phyloP scores from a whole-genome alignment of 495 filamentous ascomycete genomes.

The Penicillium macrosclerotiorum region DNA sequence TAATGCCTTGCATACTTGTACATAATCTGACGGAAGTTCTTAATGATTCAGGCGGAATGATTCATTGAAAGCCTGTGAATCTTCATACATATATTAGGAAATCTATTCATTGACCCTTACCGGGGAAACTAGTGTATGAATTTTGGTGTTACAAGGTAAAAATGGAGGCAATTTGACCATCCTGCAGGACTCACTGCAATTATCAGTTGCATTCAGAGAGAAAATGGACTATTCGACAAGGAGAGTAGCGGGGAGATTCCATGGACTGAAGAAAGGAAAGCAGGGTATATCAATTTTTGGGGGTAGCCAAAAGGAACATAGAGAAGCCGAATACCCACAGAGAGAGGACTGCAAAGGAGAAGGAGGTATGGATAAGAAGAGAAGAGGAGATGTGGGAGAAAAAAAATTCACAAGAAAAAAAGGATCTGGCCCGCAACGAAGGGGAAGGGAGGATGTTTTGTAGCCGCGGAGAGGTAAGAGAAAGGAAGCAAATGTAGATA shows the following conservation, averaged over 20 bases:
- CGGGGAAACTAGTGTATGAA: too few species aligned
- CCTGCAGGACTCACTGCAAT: neutral
- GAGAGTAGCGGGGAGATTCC: neutral
- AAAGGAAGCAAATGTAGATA: neutral
- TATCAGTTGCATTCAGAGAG: neutral
- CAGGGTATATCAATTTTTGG: slow-evolving; percentile 25
- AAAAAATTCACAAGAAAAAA: slow-evolving; percentile 20
- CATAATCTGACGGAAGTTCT: slow-evolving; percentile 8
- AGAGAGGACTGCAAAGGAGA: slow-evolving; percentile 1
- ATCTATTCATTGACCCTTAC: too few species aligned
- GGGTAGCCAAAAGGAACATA: slow-evolving; percentile 1
- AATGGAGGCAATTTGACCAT: neutral
- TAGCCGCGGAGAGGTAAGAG: too few species aligned
- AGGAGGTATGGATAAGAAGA: slow-evolving; percentile 4
- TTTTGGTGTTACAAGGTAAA: too few species aligned
- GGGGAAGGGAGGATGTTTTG: neutral
- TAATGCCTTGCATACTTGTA: slow-evolving; percentile 10
- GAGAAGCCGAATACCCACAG: slow-evolving; percentile 11
- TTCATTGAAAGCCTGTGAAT: too few species aligned
- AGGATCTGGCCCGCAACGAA: slow-evolving; percentile 4
- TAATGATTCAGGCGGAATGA: too few species aligned
- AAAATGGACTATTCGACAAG: neutral
- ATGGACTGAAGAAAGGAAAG: slow-evolving; percentile 1
- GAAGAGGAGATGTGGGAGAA: slow-evolving; percentile 7
- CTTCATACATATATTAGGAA: too few species aligned